A percentile compares a stretch with the other conserved stretches of the same genome.
phyloP scores from a whole-genome alignment of 129 eudicot species.

The Artemisia tridentata region DNA sequence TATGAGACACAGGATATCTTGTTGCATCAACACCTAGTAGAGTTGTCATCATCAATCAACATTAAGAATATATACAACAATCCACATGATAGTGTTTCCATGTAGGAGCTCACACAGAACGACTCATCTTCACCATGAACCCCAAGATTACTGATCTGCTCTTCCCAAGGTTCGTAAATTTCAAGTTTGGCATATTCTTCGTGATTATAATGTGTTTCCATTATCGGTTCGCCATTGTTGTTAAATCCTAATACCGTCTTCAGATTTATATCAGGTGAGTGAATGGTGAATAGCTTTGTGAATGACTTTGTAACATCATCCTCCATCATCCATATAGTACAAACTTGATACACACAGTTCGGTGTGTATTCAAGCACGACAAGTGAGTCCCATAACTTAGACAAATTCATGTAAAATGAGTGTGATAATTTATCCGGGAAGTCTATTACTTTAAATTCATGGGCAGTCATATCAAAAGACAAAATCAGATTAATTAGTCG shows the following conservation, averaged over 20 bases:
- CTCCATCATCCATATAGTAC: constrained; percentile 6
- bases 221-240: neutral
- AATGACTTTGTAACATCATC: neutral
- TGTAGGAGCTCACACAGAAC: neutral
- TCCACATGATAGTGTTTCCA: constrained; percentile 5
- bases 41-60: neutral
- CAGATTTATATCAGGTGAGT: neutral
- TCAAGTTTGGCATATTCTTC: neutral
- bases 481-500: neutral
- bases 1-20: too few relatives aligned
- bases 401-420: neutral
- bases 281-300: neutral
- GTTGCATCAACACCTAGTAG: too few relatives aligned
- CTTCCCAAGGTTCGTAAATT: neutral
- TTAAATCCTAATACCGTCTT: neutral
- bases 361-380: neutral
- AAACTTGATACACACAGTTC: neutral
- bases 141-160: neutral
- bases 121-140: neutral
- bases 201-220: neutral
- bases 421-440: neutral
- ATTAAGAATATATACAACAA: neutral
- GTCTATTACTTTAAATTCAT: neutral
- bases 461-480: neutral
- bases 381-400: constrained; percentile 2